Percentiles rank a stretch among this genome's conserved stretches.
These are phyloP conservation scores for Paecilomyces fulvus DNA, from an alignment of 2,329 filamentous ascomycete species.

Conservation along the genomic window DNA sequence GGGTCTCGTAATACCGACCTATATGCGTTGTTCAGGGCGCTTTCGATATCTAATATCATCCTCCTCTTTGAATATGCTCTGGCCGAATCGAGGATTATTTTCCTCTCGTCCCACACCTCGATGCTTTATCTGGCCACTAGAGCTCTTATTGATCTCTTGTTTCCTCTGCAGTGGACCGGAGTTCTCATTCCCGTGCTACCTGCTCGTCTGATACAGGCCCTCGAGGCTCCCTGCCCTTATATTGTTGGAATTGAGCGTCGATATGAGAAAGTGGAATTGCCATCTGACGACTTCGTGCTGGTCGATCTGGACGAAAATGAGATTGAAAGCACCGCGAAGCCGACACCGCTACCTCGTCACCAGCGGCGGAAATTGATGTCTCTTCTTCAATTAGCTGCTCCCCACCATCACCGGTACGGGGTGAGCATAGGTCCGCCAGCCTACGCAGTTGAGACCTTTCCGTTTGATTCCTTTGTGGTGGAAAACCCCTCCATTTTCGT, in stretches of 20 bases:
- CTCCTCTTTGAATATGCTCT: conserved; percentile 89
- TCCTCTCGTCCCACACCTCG: conserved; percentile 87
- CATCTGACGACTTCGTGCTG: conserved; percentile 90
- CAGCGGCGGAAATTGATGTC: conserved; percentile 84
- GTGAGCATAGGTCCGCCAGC: conserved; percentile 82
- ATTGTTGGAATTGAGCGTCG: conserved; percentile 92
- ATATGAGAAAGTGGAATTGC: conserved; percentile 58
- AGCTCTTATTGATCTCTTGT: conserved; percentile 76
- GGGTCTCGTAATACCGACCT: conserved; percentile 86
- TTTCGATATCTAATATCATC: conserved; percentile 88
- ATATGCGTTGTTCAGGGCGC: conserved; percentile 80
- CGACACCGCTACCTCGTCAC: conserved; percentile 74
- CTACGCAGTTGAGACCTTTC: conserved; percentile 88
- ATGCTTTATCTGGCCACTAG: conserved; percentile 93
- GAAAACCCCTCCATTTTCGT: conserved; percentile 78
- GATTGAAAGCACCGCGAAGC: conserved; percentile 73
- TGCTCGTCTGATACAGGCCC: conserved; percentile 74
- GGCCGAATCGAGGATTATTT: conserved; percentile 88
- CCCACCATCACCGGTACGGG: conserved; percentile 78
- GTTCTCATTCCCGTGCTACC: conserved; percentile 91
- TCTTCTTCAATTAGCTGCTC: conserved; percentile 79
- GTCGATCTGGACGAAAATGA: conserved; percentile 88
- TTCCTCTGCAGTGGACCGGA: conserved; percentile 85
- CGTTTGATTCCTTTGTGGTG: conserved; percentile 79
- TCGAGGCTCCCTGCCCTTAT: conserved; percentile 93